Conservation (phyloP, 2,329 filamentous ascomycete species). For the Fusarium dimerum region DNA sequence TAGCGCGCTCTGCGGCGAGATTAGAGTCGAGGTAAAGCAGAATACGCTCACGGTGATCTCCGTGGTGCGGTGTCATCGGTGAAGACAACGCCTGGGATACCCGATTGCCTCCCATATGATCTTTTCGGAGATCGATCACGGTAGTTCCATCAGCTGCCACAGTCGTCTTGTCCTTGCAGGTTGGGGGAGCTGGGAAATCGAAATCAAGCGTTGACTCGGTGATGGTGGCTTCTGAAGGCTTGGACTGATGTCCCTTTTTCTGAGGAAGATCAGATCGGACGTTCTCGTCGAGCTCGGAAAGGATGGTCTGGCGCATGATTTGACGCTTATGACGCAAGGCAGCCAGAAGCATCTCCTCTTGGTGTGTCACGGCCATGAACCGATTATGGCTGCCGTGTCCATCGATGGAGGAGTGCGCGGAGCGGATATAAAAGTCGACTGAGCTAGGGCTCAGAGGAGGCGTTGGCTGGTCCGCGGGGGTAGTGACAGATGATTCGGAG, state of each 20-base stretch:
- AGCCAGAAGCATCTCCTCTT: conserved; percentile 60
- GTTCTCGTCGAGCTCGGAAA: conserved; percentile 44
- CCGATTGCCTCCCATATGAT: neutral
- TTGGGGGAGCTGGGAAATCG: conserved; percentile 38
- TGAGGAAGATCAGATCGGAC: conserved; percentile 8
- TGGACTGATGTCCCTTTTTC: conserved; percentile 27
- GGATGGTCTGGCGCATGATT: conserved; percentile 51
- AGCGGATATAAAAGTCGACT: conserved; percentile 49
- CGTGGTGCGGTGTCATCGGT: neutral
- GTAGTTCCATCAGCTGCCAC: conserved; percentile 26
- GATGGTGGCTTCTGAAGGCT: conserved; percentile 33
- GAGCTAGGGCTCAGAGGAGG: conserved; percentile 55
- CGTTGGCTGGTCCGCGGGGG: conserved; percentile 44
- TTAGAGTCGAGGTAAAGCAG: conserved; percentile 34
- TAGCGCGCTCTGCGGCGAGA: conserved; percentile 17
- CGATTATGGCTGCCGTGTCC: conserved; percentile 37
- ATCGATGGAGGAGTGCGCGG: conserved; percentile 40
- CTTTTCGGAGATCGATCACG: conserved; percentile 22
- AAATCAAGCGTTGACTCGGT: conserved; percentile 35
- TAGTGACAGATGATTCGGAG: conserved; percentile 25
- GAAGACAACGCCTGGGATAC: neutral
- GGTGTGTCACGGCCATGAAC: conserved; percentile 58
- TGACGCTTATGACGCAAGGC: conserved; percentile 59
- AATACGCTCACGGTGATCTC: conserved; percentile 27
- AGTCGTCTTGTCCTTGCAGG: conserved; percentile 27